Percentiles rank a stretch among this genome's conserved stretches.
phyloP scores from a whole-genome alignment of 2,329 filamentous ascomycete genomes.

The Endoconidiophora polonica region DNA sequence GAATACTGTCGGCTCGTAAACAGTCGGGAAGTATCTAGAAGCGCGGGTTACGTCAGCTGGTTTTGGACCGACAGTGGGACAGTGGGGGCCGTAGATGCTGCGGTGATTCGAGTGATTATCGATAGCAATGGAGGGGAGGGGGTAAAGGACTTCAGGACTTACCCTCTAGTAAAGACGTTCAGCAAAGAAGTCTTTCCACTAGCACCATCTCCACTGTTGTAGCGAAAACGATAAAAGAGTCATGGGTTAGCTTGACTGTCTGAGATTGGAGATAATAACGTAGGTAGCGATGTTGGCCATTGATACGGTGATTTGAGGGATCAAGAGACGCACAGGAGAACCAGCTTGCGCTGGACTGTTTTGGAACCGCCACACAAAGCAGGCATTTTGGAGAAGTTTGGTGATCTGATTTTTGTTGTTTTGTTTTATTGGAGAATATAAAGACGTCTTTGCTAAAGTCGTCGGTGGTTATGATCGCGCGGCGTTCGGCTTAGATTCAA shows the following conservation, averaged over 20 bases:
- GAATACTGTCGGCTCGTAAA: slow-evolving; percentile 96
- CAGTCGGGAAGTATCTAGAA: slow-evolving; percentile 79
- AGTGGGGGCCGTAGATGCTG: background rate
- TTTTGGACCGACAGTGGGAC: slow-evolving; percentile 14
- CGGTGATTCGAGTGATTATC: slow-evolving; percentile 9
- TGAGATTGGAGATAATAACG: background rate
- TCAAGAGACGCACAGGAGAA: slow-evolving; percentile 49
- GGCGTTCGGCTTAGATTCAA: too few relatives aligned
- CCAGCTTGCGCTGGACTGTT: slow-evolving; percentile 89
- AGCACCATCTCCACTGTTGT: slow-evolving; percentile 73
- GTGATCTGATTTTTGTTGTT: too few relatives aligned
- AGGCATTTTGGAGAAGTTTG: slow-evolving; percentile 12
- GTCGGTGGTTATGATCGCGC: too few relatives aligned
- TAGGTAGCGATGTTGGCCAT: background rate
- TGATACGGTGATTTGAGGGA: background rate
- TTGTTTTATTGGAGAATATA: too few relatives aligned
- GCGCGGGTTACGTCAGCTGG: background rate
- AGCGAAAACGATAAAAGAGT: background rate
- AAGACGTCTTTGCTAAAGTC: too few relatives aligned
- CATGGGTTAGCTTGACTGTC: background rate
- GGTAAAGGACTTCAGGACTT: slow-evolving; percentile 21
- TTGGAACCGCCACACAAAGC: slow-evolving; percentile 53
- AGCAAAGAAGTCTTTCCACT: slow-evolving; percentile 93
- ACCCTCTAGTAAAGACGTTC: slow-evolving; percentile 98
- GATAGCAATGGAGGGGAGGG: background rate